Percentiles rank a stretch among this genome's conserved stretches.
These are phyloP conservation scores for Ophiostoma sp. DNA, from an alignment of 2,329 filamentous ascomycete genomes.

Conservation along the genomic window DNA sequence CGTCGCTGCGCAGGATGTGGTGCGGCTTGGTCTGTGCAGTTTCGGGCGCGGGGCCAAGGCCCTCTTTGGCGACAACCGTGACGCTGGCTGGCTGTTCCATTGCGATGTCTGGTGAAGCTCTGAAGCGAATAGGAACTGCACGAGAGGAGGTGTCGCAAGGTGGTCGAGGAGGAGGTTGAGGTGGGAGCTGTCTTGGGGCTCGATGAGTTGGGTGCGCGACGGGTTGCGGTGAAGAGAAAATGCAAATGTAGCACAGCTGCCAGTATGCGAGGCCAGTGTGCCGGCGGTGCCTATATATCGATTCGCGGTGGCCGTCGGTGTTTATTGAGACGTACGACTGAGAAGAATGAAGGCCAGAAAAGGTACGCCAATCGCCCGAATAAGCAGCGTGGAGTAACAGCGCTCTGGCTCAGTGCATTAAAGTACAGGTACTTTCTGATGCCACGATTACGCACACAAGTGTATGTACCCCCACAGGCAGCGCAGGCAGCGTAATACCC, in stretches of 20 bases:
- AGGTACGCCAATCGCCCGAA: background rate
- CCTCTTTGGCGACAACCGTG: constrained; percentile 15
- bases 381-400: background rate
- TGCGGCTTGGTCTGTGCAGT: constrained; percentile 44
- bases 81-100: constrained; percentile 23
- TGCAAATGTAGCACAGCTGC: no score
- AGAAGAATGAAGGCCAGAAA: background rate
- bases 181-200: background rate
- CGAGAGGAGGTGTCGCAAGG: background rate
- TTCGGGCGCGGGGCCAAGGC: constrained; percentile 32
- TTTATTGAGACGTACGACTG: background rate
- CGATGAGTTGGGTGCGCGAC: background rate
- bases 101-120: background rate
- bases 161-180: background rate
- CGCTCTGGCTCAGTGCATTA: background rate
- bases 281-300: background rate
- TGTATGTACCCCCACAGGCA: background rate
- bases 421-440: background rate
- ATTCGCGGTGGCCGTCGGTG: background rate
- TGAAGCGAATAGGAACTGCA: background rate
- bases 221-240: no score
- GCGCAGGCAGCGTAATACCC: background rate
- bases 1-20: constrained; percentile 41
- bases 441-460: background rate
- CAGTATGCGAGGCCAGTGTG: no score